Base-by-base conservation (phyloP, 139 green algal species). In the Coelastrella sp. region DNA sequence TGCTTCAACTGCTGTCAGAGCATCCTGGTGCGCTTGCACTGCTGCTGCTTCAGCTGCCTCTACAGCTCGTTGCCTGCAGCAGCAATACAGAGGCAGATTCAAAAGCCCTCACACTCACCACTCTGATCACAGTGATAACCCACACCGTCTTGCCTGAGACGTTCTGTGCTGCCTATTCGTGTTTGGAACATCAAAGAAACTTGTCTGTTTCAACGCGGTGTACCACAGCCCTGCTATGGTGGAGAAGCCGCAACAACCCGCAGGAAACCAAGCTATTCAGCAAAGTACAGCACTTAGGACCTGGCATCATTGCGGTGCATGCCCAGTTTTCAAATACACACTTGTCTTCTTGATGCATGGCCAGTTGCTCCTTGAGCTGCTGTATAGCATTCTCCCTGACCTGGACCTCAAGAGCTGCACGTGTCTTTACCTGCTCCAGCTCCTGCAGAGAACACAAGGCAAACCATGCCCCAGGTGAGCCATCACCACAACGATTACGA, bases 341-440 rank as follows among this genome's bases (percentile, higher is more conserved):
- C 76, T 87, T 83, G 72, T 79, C 11, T 19, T 25, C 37, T 66
- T 89, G 73, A 11, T 78, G 83, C 5, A 53, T 64, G 37, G 50
- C 43, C 40, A 92, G 63, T 66, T 91, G 68, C 40, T 75, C 41
- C 45, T 71, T 63, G 32, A 92, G 69, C 5, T 53, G 41, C 23
- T 40, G 27, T 30, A 91, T 30, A 66, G 91, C 87, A 6, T 45
- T 51, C n/a, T 91, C 85, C 4, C 68, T 72, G 0, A 74, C 76
- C 6, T 80, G 67, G 34, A 90, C 64, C 78, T 92, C 87, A 27
- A 91, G 45, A 43, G 84, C 78, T 62, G 88, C 78, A 0, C 89
- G 85, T 19, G 87, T 83, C 81, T 90, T 81, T 37, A 86, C 11
- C 51, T 82, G 75, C 2, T 51, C 25, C 51, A 82, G 9, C 53